phyloP scores from a whole-genome alignment of 768 basidiomycete genomes.

The Termitomyces sp. region DNA sequence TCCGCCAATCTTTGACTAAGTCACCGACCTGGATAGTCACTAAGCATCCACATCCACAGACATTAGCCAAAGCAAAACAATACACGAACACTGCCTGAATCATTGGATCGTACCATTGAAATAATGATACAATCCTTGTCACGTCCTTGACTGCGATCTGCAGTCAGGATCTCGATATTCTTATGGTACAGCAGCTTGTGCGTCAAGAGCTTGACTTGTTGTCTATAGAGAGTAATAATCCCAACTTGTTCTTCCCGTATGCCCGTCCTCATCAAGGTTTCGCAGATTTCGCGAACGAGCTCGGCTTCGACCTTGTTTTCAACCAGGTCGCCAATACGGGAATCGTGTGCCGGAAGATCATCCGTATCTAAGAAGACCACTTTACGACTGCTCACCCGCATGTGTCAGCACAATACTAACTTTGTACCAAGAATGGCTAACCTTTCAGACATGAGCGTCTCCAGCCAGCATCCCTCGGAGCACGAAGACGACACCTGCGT shows the following conservation, averaged over 20 bases:
- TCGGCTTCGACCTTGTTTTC: slow-evolving; percentile 83
- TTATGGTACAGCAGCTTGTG: slow-evolving; percentile 50
- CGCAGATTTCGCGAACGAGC: slow-evolving; percentile 60
- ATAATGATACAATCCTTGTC: slow-evolving; percentile 96
- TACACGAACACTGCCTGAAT: slow-evolving; percentile 58
- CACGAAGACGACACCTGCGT: slow-evolving; percentile 21
- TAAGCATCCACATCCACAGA: not conserved
- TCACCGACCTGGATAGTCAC: slow-evolving; percentile 69
- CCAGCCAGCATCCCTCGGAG: slow-evolving; percentile 62
- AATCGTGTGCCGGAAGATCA: slow-evolving; percentile 68
- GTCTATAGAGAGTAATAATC: slow-evolving; percentile 87
- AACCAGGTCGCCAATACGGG: slow-evolving; percentile 79
- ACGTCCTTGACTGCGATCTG: slow-evolving; percentile 89
- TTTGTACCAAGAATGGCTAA: slow-evolving; percentile 23
- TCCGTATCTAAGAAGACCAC: slow-evolving; percentile 97
- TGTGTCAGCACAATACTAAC: not conserved
- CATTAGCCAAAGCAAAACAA: not conserved
- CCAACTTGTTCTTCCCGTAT: slow-evolving; percentile 70
- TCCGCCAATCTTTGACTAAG: slow-evolving; percentile 89
- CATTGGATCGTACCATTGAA: slow-evolving; percentile 88
- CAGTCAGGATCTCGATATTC: slow-evolving; percentile 81
- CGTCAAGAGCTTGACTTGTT: slow-evolving; percentile 87
- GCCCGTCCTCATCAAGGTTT: slow-evolving; percentile 61
- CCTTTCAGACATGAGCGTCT: slow-evolving; percentile 58
- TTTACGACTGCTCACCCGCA: slow-evolving; percentile 51